Evolutionary conservation across 2,329 filamentous ascomycete genomes (phyloP).

Genomic region (Penicillium sp.): DNA sequence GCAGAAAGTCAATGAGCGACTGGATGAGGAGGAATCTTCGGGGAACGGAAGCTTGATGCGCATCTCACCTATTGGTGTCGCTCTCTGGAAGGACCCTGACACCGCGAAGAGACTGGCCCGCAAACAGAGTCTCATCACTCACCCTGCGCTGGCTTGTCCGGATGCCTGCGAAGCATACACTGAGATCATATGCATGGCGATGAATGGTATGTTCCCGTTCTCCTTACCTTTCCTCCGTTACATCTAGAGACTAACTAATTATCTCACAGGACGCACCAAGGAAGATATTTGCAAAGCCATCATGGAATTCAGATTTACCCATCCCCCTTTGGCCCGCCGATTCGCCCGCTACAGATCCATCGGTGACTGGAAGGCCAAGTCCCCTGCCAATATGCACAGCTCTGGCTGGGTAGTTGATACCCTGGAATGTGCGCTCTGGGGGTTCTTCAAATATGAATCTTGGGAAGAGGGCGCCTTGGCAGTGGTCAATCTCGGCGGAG

Average conservation of each 20-base stretch:
- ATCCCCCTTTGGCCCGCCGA: conserved; percentile 14
- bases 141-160: conserved; percentile 43
- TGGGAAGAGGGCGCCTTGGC: conserved; percentile 46
- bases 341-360: conserved; percentile 22
- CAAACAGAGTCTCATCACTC: conserved; percentile 39
- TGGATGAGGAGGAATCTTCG: conserved; percentile 24
- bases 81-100: conserved; percentile 29
- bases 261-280: conserved; percentile 21
- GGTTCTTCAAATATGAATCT: conserved; percentile 44
- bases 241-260: not conserved
- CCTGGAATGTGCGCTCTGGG: conserved; percentile 49
- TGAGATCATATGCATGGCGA: conserved; percentile 35
- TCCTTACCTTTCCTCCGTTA: too few relatives aligned
- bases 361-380: conserved; percentile 32
- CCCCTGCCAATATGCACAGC: conserved; percentile 34
- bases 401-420: conserved; percentile 50
- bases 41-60: conserved; percentile 52
- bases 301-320: conserved; percentile 15
- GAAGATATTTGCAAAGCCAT: conserved; percentile 17
- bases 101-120: conserved; percentile 33
- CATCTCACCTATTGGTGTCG: conserved; percentile 44
- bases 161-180: conserved; percentile 49
- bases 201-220: conserved; percentile 27
- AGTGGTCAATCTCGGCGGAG: conserved; percentile 49
- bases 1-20: conserved; percentile 17